These are phyloP conservation scores for Kluyveromyces sp. DNA, from an alignment of 1,139 yeast genomes.

Conservation along the genomic window DNA sequence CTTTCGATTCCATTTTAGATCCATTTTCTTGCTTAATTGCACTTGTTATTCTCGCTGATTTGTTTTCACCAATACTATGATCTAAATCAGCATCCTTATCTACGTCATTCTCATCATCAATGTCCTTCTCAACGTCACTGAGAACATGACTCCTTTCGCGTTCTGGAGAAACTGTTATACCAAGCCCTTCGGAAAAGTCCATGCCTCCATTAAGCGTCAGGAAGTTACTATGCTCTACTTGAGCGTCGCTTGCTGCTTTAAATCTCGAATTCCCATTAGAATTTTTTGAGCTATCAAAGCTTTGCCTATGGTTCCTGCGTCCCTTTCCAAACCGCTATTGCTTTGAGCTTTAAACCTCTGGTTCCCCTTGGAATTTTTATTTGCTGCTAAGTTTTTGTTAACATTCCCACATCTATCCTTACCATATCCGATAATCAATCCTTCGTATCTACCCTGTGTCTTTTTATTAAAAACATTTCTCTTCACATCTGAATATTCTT, in stretches of 20 bases:
- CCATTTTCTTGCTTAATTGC: too few species aligned
- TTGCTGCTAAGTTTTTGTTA: slow-evolving; percentile 26
- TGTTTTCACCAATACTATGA: not conserved
- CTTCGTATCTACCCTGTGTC: slow-evolving; percentile 44
- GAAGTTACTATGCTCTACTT: not conserved
- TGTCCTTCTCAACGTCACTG: slow-evolving; percentile 7
- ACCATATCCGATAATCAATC: slow-evolving; percentile 63
- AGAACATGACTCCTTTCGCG: not conserved
- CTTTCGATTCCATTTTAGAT: too few species aligned
- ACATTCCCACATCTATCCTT: slow-evolving; percentile 81
- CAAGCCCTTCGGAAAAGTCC: slow-evolving; percentile 8
- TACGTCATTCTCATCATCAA: slow-evolving; percentile 2
- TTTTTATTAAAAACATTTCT: slow-evolving; percentile 29
- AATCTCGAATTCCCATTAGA: not conserved
- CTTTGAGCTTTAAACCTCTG: not conserved
- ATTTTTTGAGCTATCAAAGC: not conserved
- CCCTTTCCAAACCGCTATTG: not conserved
- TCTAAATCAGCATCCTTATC: not conserved
- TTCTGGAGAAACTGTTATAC: slow-evolving; percentile 3
- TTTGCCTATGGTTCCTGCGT: not conserved
- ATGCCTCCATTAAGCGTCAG: not conserved
- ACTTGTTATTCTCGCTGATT: too few species aligned
- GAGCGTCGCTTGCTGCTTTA: not conserved
- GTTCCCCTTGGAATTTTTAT: slow-evolving; percentile 10
- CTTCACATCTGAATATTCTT: slow-evolving; percentile 42